Percentiles rank a stretch among this genome's conserved stretches.
Evolutionary conservation across 108 stramenopile species (phyloP).

Genomic region (Nannochloropsis gaditana): DNA sequence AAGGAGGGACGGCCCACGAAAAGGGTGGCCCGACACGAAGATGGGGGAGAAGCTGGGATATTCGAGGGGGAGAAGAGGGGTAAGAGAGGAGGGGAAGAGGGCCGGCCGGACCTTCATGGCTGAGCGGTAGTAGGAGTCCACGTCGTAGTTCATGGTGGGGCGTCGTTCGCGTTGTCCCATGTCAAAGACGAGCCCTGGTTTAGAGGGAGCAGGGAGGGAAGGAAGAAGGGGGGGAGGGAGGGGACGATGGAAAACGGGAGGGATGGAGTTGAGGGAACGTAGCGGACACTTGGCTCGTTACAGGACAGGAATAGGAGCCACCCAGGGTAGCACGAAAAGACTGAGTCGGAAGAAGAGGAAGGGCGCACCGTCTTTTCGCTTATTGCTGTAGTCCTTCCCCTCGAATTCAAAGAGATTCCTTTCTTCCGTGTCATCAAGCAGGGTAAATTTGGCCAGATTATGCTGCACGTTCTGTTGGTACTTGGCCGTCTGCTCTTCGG

Average conservation of each 20-base stretch:
- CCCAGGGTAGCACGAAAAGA: neutral
- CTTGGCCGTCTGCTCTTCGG: neutral
- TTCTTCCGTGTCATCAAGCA: conserved; percentile 67
- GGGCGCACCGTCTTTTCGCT: conserved; percentile 50
- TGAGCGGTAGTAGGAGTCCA: conserved; percentile 80
- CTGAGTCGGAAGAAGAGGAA: neutral
- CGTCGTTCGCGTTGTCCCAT: conserved; percentile 93
- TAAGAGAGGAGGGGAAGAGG: neutral
- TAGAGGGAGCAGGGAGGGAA: neutral
- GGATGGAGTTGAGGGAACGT: no score
- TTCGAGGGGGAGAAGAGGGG: neutral
- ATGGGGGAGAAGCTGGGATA: neutral
- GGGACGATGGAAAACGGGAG: no score
- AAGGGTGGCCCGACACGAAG: neutral
- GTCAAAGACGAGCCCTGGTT: conserved; percentile 69
- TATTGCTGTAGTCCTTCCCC: conserved; percentile 67
- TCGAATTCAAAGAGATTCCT: conserved; percentile 72
- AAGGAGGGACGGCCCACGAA: neutral
- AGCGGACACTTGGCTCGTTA: no score
- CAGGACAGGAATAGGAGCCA: neutral
- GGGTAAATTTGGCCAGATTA: conserved; percentile 79
- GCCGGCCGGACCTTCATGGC: conserved; percentile 54
- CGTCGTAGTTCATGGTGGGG: conserved; percentile 74
- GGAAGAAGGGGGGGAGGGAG: neutral
- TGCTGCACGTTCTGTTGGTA: conserved; percentile 77